Base-by-base conservation (phyloP, 768 basidiomycete genomes). In the Fomitopsis serialis region DNA sequence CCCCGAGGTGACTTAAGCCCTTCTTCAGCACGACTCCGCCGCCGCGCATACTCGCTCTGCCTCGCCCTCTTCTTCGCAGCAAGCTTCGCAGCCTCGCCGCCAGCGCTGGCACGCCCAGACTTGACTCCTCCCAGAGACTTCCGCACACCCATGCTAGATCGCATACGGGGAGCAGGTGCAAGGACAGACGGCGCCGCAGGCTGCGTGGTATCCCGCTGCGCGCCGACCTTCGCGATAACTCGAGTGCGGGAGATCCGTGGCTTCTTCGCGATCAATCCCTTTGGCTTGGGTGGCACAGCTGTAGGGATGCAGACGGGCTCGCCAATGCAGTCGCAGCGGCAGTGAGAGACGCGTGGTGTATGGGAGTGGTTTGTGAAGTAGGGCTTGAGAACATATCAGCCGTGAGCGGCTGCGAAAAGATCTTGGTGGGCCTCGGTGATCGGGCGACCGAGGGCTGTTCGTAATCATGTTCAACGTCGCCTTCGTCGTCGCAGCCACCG, bases 201-300 rank as follows among this genome's bases (percentile, higher is more conserved):
- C 45, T 2, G 53, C 22, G 79, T 78, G 13, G 78, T 80, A 7
- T 19, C 37, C 6, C 89, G 81, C 66, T 91, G 85, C 13, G 85
- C 85, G 1, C 84, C 86, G 34, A 91, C 71, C 59, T 77, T 80
- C 0, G 89, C 86, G 43, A 91, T 89, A 37, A 92, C 87, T 56
- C 84, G 85, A 24, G 87, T 88, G 36, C 90, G 80, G 42, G 89
- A 92, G 57, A 92, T 88, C 8, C 88, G 80, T 3, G 89, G 89
- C 63, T 82, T 84, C 53, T 86, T 79, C 9, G 78, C 74, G 24
- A 73, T 58, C 19, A 70, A 53, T 15, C 62, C 56, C 53, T 70
- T 72, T 4, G 63, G 63, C 50, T 66, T 69, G 15, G 60, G 58
- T 17, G 66, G 61, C 8, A 63, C 52, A 2, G 56, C 54, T 10